Conservation (phyloP, 106 monocot genomes). For the Narthecium ossifragum region DNA sequence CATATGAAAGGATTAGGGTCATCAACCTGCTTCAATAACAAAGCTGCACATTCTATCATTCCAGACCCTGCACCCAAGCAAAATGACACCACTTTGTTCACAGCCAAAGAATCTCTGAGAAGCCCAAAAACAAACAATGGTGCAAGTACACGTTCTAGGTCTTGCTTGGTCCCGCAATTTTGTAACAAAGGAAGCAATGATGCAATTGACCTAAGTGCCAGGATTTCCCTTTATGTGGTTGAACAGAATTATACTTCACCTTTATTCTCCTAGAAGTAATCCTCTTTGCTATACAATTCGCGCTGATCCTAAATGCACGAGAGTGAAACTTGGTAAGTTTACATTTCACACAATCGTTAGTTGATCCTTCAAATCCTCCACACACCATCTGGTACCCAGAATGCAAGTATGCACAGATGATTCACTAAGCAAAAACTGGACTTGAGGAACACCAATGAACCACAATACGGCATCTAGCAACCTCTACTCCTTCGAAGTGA, state of each 20-base stretch:
- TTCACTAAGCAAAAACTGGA: too few relatives aligned
- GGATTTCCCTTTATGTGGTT: constrained; percentile 1
- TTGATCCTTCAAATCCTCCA: neutral
- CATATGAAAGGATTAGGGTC: constrained; percentile 30
- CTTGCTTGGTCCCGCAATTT: constrained; percentile 1
- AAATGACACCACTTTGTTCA: constrained; percentile 16
- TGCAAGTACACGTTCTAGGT: constrained; percentile 21
- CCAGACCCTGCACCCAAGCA: constrained; percentile 9
- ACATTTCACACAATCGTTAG: neutral
- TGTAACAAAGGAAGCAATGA: constrained; percentile 9
- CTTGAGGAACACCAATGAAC: too few relatives aligned
- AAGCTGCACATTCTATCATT: constrained; percentile 11
- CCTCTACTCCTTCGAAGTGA: too few relatives aligned
- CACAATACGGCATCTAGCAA: too few relatives aligned
- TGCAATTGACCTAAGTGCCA: neutral
- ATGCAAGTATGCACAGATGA: neutral
- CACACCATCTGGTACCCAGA: too few relatives aligned
- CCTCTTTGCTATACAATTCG: neutral
- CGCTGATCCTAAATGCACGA: neutral
- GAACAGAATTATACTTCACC: neutral
- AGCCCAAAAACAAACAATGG: constrained; percentile 15
- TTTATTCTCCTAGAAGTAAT: neutral
- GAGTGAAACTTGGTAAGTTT: neutral
- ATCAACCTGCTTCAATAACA: constrained; percentile 27
- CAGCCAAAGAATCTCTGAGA: constrained; percentile 11